phyloP scores from a whole-genome alignment of 495 filamentous ascomycete species.

The Neurospora sp. region DNA sequence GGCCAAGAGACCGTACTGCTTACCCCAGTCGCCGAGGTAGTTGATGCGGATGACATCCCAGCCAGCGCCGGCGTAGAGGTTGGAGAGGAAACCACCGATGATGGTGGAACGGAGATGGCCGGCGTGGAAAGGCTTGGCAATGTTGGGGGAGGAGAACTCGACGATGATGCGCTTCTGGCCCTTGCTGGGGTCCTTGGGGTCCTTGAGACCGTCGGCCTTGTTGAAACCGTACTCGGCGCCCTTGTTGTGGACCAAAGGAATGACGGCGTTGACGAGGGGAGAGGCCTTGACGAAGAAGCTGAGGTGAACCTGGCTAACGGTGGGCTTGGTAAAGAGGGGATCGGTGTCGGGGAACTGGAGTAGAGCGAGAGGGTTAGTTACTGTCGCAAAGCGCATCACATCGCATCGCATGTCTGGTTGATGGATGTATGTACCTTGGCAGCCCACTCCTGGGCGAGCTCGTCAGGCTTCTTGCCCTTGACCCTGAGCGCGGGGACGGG shows the following conservation, averaged over 20 bases:
- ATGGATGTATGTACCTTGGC: conserved; percentile 40
- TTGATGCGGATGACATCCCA: conserved; percentile 57
- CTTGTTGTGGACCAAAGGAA: conserved; percentile 51
- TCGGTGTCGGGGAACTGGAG: conserved; percentile 63
- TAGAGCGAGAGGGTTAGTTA: background rate
- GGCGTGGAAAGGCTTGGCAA: conserved; percentile 59
- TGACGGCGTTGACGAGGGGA: conserved; percentile 48
- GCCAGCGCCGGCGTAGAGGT: conserved; percentile 46
- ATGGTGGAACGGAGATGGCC: conserved; percentile 59
- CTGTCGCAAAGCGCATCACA: background rate
- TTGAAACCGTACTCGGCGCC: conserved; percentile 58
- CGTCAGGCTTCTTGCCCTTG: conserved; percentile 71
- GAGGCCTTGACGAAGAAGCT: conserved; percentile 69
- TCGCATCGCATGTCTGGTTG: background rate
- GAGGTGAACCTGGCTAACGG: conserved; percentile 53
- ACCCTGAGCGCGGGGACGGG: conserved; percentile 71
- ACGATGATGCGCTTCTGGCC: conserved; percentile 59
- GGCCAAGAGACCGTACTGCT: conserved; percentile 54
- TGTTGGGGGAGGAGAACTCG: conserved; percentile 52
- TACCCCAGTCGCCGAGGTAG: conserved; percentile 61
- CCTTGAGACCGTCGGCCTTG: conserved; percentile 52
- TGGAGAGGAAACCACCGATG: conserved; percentile 55
- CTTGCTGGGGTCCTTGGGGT: conserved; percentile 58
- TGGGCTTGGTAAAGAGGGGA: conserved; percentile 57
- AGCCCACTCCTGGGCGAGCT: conserved; percentile 59